Percentiles rank a stretch among this genome's conserved stretches.
These are phyloP conservation scores for Magnusiomyces suaveolens DNA, from an alignment of 1,139 yeast genomes.

Conservation along the genomic window DNA sequence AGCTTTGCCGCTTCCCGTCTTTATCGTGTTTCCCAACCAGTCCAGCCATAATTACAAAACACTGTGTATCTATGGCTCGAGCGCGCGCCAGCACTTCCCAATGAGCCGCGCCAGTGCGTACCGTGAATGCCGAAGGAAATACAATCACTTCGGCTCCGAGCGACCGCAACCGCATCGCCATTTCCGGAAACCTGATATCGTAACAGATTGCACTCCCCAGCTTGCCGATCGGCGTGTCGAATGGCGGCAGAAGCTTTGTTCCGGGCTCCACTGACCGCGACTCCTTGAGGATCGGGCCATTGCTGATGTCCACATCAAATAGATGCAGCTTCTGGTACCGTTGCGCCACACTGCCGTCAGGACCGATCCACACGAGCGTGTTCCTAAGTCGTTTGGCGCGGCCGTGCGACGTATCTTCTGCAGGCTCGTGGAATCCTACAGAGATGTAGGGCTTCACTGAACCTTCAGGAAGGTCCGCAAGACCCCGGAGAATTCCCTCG, in stretches of 20 bases:
- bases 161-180: constrained; percentile 53
- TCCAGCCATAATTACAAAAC: constrained; percentile 84
- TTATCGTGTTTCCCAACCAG: constrained; percentile 67
- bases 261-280: constrained; percentile 82
- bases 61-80: constrained; percentile 80
- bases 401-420: constrained; percentile 20
- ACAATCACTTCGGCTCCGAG: constrained; percentile 71
- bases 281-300: constrained; percentile 52
- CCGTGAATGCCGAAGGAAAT: constrained; percentile 87
- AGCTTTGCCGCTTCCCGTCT: constrained; percentile 45
- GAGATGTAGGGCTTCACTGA: constrained; percentile 35
- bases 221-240: constrained; percentile 50
- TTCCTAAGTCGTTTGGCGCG: constrained; percentile 57
- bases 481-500: constrained; percentile 40
- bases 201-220: constrained; percentile 73
- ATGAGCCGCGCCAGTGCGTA: constrained; percentile 83
- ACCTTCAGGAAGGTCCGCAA: constrained; percentile 34
- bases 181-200: constrained; percentile 83
- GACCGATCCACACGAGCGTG: constrained; percentile 59
- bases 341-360: constrained; percentile 52
- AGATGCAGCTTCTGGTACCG: constrained; percentile 79
- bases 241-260: constrained; percentile 42
- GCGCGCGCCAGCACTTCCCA: constrained; percentile 76
- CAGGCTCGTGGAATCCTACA: constrained; percentile 82
- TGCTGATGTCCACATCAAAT: constrained; percentile 70